These are phyloP conservation scores for Mucor lusitanicus DNA, from an alignment of 371 early-diverging fungal genomes.

Conservation along the genomic window DNA sequence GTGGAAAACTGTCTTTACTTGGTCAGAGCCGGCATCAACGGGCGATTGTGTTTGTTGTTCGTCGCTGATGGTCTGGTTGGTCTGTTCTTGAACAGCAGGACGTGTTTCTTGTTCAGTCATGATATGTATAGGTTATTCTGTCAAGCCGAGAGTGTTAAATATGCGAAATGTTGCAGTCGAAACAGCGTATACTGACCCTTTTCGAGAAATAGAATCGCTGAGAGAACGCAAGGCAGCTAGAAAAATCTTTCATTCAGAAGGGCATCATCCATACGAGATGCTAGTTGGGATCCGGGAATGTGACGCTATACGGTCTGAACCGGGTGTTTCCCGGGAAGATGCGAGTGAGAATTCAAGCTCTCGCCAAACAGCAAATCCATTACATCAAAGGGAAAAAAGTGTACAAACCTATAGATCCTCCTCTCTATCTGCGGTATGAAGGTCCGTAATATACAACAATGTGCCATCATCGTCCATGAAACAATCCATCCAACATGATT, in stretches of 20 bases:
- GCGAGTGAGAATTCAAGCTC: not conserved
- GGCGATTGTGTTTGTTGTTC: constrained; percentile 1
- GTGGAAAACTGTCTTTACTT: constrained; percentile 70
- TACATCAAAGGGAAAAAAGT: constrained; percentile 8
- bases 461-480: not conserved
- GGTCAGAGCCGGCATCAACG: constrained; percentile 42
- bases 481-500: constrained; percentile 7
- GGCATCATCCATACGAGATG: not conserved
- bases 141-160: not conserved
- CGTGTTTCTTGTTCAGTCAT: constrained; percentile 31
- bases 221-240: not conserved
- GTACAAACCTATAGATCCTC: constrained; percentile 12
- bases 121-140: not conserved
- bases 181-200: not conserved
- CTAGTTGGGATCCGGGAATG: not conserved
- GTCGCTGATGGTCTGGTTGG: not conserved
- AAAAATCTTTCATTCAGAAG: not conserved
- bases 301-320: not conserved
- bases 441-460: constrained; percentile 11
- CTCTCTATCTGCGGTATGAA: constrained; percentile 27
- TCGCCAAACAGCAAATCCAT: not conserved
- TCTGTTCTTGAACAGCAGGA: constrained; percentile 16
- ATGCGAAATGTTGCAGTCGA: not conserved
- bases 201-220: not conserved
- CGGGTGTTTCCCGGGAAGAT: not conserved